Base-by-base conservation (phyloP, 2,329 filamentous ascomycete species). In the Sordariomycetes sp. region DNA sequence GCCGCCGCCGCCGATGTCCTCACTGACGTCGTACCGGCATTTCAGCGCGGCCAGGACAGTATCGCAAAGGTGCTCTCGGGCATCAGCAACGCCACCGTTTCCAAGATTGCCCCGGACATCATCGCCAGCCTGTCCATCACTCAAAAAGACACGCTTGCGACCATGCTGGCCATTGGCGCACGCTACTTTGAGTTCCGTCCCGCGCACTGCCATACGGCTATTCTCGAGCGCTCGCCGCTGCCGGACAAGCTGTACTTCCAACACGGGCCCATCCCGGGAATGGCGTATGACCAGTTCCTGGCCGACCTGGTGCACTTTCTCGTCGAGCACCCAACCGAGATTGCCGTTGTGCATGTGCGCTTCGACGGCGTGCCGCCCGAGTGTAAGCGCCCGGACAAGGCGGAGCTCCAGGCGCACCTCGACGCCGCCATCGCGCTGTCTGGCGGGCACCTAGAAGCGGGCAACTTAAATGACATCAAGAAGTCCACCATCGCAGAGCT, bases 101-200 rank as follows among this genome's bases (percentile, higher is more conserved):
- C 62, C 36, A 62, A 66, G 32, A 64, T 69, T 35, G 66, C 67
- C n/a, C 67, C 67, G 55, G 65, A 66, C 62, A 77, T 79, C 62
- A 70, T 79, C 61, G 67, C 69, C 58, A 74, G 73, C 7, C 68
- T 78, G 1, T 72, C 76, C 58, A 71, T 78, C 53, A 79, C 76
- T 8, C 76, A 79, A 55, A 79, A 79, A 60, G 75, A 79, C 60
- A 65, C 63, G 2, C 65, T 78, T 0, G 61, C 66, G 10, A 67
- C 68, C 7, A 74, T 79, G 52, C 68, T 79, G 54, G 65, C 65
- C 45, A 68, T 78, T 42, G 76, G 76, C 0, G 74, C 74, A 0
- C 63, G 76, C 3, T 79, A 79, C 65, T 79, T 79, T 56, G 76
- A 78, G 64, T 78, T 78, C 61, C 67, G 76, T 6, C 76, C 76